Evolutionary conservation across 2,329 filamentous ascomycete genomes (phyloP), one percentile per base, ranked within the genome.

Genomic region (Trichoderma endophyticum): DNA sequence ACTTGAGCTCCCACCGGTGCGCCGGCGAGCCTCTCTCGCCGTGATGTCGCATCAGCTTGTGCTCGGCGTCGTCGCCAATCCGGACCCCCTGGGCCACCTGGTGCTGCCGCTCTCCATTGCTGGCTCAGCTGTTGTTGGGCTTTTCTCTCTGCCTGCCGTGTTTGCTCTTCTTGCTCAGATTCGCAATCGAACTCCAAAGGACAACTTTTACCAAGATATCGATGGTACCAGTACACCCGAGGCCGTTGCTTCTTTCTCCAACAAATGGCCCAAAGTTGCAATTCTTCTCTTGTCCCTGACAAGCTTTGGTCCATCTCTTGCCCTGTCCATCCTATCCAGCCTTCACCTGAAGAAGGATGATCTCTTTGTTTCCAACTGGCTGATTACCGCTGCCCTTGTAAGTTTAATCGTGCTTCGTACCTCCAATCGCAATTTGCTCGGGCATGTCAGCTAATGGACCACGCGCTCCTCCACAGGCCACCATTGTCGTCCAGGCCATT

Each of bases 201-300:
- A 86, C 54, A 81, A 85, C 12, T 82, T 85, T 14, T 94, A 94
- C 77, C 83, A 90, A 75, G 92, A 95, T 77, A 82, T 86, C 73
- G 92, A 95, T 80, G 92, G 92, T 63, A 84, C 86, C 74, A 91
- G 90, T 36, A 91, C 89, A 0, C 85, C 88, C 54, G 89, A 91
- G 77, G 89, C 90, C 1, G 78, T 89, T 67, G 85, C 85, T 26
- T 84, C 84, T 51, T 94, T 91, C 77, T 91, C 91, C 32, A 86
- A 88, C 74, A 87, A 83, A 71, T 76, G 85, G 71, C 86, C 90
- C 69, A 92, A 91, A 77, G 73, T 83, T 4, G 78, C 84, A 26
- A 83, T 92, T 59, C 77, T 89, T 5, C 39, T 89, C 4, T 84
- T 88, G n/a, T 86, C 89, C 0, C 71, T 84, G 14, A 72, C 84